Base-by-base conservation (phyloP, 2,329 filamentous ascomycete genomes). In the Berkeleyomyces rouxiae region DNA sequence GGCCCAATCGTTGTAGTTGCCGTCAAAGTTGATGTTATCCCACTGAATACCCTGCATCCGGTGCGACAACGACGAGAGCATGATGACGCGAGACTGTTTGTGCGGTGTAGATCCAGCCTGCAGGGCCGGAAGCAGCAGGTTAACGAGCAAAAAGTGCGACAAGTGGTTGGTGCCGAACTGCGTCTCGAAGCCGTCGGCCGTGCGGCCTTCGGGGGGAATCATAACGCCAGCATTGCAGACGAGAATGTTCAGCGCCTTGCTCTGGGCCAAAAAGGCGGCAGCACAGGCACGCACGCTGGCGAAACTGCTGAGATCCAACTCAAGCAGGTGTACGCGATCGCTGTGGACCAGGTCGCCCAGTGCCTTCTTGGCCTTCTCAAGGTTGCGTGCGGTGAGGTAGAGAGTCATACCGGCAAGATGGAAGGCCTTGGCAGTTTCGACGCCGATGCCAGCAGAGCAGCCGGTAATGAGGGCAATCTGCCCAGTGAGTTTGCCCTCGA, bases 171-270 rank as follows among this genome's bases (percentile, higher is more conserved):
- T 73, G 0, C 71, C 74, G 58, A 79, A 74, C 63, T 77, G 75
- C 61, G 69, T 68, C 68, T 78, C 76, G 58, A 74, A 70, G 0
- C 76, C 76, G 3, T 77, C 75, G 3, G 69, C 66, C 7, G 70
- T 73, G n/a, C 71, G 65, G 2, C 68, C 69, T n/a, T 44, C 51
- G 3, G 72, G 69, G n/a, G 65, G 66, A n/a, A 67, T 72, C 71
- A 75, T 76, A 40, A 77, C 67, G 10, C 71, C 76, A 0, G 77
- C 77, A 60, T 75, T 79, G 65, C 77, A 76, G 37, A 78, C 71
- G 4, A 68, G 62, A 68, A 73, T 73, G 3, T 67, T 67, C 1
- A 73, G 67, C 4, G 67, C 64, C 51, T 62, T 61, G 10, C n/a
- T 57, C 63, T 66, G 64, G 7, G 53, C 46, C 39, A 65, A 65